Conservation (phyloP, 805 yeast genomes). For the Ogataea naganishii region DNA sequence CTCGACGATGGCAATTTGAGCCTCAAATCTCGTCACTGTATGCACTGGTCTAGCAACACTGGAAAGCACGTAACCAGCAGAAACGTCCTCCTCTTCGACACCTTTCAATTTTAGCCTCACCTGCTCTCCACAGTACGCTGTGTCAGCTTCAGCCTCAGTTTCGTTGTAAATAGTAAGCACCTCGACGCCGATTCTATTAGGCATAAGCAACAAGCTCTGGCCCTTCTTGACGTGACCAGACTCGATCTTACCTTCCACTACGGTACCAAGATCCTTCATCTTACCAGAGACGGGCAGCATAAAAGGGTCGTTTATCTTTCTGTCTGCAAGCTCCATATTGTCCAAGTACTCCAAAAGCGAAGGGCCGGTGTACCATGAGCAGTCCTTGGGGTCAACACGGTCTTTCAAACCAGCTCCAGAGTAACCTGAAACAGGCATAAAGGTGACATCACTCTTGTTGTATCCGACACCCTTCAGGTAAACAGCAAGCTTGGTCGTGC, state of each 20-base stretch:
- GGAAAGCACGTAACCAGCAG: constrained; percentile 85
- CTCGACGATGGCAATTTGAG: constrained; percentile 95
- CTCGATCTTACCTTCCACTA: constrained; percentile 97
- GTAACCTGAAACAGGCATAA: constrained; percentile 97
- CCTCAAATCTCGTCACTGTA: constrained; percentile 85
- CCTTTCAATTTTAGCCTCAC: constrained; percentile 90
- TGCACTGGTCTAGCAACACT: constrained; percentile 83
- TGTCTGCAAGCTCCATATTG: constrained; percentile 66
- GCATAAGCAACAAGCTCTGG: constrained; percentile 76
- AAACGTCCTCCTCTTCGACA: constrained; percentile 93
- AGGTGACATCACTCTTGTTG: constrained; percentile 74
- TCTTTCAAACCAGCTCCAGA: constrained; percentile 96
- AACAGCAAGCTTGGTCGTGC: constrained; percentile 69
- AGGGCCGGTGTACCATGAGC: constrained; percentile 96
- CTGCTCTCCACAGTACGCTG: constrained; percentile 95
- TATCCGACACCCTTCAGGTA: constrained; percentile 89
- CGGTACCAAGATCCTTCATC: constrained; percentile 94
- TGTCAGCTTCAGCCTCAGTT: constrained; percentile 87
- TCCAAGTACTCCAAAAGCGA: constrained; percentile 86
- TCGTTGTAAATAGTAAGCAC: constrained; percentile 85
- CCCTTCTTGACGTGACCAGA: constrained; percentile 88
- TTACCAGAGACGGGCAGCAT: constrained; percentile 94
- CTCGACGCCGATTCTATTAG: constrained; percentile 78
- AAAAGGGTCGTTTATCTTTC: constrained; percentile 90
- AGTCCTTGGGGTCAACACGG: constrained; percentile 56